phyloP scores from a whole-genome alignment of 1,284 basidiomycete genomes.

The Gomphus bonarii region DNA sequence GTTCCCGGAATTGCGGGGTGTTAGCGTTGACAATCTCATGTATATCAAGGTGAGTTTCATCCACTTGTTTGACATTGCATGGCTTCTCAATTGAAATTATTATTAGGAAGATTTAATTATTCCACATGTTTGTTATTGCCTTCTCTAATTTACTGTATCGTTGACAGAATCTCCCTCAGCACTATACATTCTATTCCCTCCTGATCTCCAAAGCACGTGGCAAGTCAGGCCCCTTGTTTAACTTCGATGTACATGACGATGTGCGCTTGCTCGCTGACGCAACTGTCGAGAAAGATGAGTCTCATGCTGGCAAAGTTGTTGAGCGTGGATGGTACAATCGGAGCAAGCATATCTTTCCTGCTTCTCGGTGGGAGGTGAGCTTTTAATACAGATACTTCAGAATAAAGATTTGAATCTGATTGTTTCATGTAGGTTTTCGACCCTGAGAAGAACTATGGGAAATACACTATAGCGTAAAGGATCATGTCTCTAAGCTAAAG shows the following conservation, averaged over 20 bases:
- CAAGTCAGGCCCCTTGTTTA: constrained; percentile 96
- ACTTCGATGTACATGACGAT: constrained; percentile 99
- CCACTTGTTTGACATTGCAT: background rate
- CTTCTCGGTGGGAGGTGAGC: constrained; percentile 81
- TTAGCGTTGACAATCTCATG: constrained; percentile 95
- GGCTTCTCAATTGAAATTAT: background rate
- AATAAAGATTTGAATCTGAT: constrained; percentile 3
- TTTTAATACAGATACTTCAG: background rate
- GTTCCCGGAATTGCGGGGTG: constrained; percentile 82
- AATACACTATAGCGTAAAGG: constrained; percentile 62
- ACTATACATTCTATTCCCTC: constrained; percentile 98
- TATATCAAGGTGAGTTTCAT: constrained; percentile 79
- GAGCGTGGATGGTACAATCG: constrained; percentile 93
- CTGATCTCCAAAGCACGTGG: constrained; percentile 97
- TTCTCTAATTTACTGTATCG: background rate
- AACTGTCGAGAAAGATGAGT: constrained; percentile 95
- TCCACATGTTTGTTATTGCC: constrained; percentile 58
- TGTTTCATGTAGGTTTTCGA: constrained; percentile 63
- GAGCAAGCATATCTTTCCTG: constrained; percentile 97
- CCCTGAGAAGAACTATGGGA: constrained; percentile 84
- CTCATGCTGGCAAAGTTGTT: constrained; percentile 97
- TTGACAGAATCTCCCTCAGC: constrained; percentile 36
- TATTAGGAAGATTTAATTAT: constrained; percentile 88
- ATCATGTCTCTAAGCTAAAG: background rate
- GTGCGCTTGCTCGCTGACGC: constrained; percentile 93